phyloP scores from a whole-genome alignment of 2,329 filamentous ascomycete species.

The Metarhizium anisopliae region DNA sequence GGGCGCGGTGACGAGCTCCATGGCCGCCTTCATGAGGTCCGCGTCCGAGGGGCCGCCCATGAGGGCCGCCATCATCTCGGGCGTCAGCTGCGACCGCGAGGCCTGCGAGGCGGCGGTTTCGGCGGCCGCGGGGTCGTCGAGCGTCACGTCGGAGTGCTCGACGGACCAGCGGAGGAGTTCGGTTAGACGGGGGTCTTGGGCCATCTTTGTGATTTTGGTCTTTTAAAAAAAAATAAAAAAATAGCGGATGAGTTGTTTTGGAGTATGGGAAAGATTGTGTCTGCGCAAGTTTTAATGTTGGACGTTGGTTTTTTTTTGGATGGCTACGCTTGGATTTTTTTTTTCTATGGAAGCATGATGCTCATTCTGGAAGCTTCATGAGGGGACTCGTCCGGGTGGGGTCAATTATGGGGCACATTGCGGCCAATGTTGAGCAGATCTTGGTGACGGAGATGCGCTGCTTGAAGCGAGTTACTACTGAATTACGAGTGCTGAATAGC shows the following conservation, averaged over 20 bases:
- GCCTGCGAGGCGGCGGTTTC: slow-evolving; percentile 21
- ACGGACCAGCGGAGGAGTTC: slow-evolving; percentile 72
- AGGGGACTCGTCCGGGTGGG: slow-evolving; percentile 9
- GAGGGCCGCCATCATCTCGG: slow-evolving; percentile 63
- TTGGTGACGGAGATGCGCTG: too few species aligned
- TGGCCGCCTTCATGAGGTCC: slow-evolving; percentile 80
- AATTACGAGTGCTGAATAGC: too few species aligned
- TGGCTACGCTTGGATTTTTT: slow-evolving; percentile 3
- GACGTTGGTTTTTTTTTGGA: background rate
- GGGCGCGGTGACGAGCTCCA: slow-evolving; percentile 61
- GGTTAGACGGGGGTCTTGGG: slow-evolving; percentile 54
- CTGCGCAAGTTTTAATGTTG: too few species aligned
- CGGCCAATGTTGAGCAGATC: too few species aligned
- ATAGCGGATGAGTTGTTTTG: background rate
- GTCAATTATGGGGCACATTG: too few species aligned
- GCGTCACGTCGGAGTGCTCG: slow-evolving; percentile 33
- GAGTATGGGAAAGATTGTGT: background rate
- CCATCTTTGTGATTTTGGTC: slow-evolving; percentile 15
- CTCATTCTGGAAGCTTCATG: slow-evolving; percentile 34
- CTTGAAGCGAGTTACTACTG: too few species aligned
- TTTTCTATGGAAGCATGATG: slow-evolving; percentile 11
- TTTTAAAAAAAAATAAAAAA: too few species aligned
- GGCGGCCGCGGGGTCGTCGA: slow-evolving; percentile 18
- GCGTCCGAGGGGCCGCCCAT: slow-evolving; percentile 84
- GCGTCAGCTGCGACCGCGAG: slow-evolving; percentile 42